A percentile compares a stretch with the other conserved stretches of the same genome.
These are phyloP conservation scores for Lasiosphaeriaceae sp. DNA, from an alignment of 495 filamentous ascomycete genomes.

Conservation along the genomic window DNA sequence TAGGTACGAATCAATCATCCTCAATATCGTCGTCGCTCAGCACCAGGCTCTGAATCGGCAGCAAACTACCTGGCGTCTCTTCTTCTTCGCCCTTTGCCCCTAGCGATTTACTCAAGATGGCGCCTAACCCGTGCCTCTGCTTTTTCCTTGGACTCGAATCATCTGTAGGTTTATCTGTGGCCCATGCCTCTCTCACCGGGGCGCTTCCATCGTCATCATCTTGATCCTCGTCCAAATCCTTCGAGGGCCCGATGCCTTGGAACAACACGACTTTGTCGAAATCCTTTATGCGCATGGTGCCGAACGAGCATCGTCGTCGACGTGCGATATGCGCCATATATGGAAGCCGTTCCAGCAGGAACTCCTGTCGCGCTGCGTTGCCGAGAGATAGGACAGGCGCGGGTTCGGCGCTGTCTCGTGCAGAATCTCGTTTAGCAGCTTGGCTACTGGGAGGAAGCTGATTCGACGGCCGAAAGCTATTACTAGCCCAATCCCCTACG, in stretches of 20 bases:
- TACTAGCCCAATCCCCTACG: background rate
- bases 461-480: background rate
- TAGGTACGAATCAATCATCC: slow-evolving; percentile 53
- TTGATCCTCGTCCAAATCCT: slow-evolving; percentile 44
- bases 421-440: background rate
- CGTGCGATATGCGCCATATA: slow-evolving; percentile 69
- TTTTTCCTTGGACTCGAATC: slow-evolving; percentile 40
- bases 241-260: slow-evolving; percentile 42
- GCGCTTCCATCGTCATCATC: slow-evolving; percentile 34
- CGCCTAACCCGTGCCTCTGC: slow-evolving; percentile 21
- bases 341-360: slow-evolving; percentile 78
- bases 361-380: slow-evolving; percentile 62
- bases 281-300: slow-evolving; percentile 37
- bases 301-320: slow-evolving; percentile 26
- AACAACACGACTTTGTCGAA: slow-evolving; percentile 70
- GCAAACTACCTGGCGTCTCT: slow-evolving; percentile 23
- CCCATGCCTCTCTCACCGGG: slow-evolving; percentile 45
- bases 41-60: slow-evolving; percentile 60
- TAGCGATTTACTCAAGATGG: slow-evolving; percentile 21
- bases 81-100: slow-evolving; percentile 14
- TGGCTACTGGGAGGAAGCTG: background rate
- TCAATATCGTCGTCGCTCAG: slow-evolving; percentile 97
- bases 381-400: slow-evolving; percentile 47
- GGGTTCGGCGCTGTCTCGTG: background rate
- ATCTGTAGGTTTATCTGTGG: slow-evolving; percentile 54